Evolutionary conservation across 768 basidiomycete species (phyloP).

Genomic region (Porpolomopsis calyptriformis): DNA sequence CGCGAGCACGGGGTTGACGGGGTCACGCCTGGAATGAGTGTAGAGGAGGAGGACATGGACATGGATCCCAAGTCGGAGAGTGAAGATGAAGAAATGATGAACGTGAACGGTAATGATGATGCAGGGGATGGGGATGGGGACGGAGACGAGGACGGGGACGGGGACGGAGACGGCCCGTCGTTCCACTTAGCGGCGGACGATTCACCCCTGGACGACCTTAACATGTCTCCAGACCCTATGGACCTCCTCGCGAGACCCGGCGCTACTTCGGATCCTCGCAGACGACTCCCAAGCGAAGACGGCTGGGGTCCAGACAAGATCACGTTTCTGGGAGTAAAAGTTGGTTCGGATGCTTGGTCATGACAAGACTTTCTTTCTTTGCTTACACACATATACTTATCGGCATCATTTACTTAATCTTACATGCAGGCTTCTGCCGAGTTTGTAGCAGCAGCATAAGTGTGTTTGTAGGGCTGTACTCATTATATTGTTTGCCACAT

Average conservation of each 20-base stretch:
- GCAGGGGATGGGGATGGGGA: neutral
- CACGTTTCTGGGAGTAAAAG: neutral
- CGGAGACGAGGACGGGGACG: neutral
- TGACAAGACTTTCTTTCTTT: neutral
- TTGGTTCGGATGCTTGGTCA: neutral
- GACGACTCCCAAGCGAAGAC: conserved; percentile 7
- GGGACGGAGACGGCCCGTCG: neutral
- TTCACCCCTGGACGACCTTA: neutral
- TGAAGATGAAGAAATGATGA: conserved; percentile 20
- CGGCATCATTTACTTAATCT: too few relatives aligned
- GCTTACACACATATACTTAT: neutral
- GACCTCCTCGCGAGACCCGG: neutral
- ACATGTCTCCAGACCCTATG: neutral
- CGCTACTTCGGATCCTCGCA: conserved; percentile 11
- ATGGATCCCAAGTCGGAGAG: conserved; percentile 28
- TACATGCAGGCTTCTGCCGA: too few relatives aligned
- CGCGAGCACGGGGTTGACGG: conserved; percentile 13
- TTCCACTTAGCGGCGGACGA: neutral
- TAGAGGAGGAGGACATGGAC: conserved; percentile 26
- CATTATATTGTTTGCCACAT: too few relatives aligned
- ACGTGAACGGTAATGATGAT: conserved; percentile 10
- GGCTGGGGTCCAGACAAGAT: neutral
- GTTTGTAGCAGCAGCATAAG: too few relatives aligned
- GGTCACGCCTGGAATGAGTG: conserved; percentile 18
- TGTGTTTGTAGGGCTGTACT: too few relatives aligned